Conservation (phyloP, 2,329 filamentous ascomycete species). For the Stenocarpella maydis region DNA sequence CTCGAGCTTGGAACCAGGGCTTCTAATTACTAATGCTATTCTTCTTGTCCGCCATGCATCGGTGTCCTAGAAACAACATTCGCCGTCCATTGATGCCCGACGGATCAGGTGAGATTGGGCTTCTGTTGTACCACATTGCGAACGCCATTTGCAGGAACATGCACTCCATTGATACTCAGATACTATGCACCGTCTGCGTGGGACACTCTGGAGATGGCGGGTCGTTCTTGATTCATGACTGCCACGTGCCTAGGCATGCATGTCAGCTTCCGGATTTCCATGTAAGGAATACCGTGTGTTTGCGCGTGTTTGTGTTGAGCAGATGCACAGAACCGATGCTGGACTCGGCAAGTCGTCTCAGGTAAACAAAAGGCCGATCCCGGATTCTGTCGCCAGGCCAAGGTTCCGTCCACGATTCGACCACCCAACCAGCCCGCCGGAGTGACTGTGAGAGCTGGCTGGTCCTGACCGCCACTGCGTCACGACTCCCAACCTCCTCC, state of each 20-base stretch:
- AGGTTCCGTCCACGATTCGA: not conserved
- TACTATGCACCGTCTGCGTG: not conserved
- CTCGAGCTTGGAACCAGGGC: not conserved
- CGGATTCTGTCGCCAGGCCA: too few relatives aligned
- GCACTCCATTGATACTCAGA: too few relatives aligned
- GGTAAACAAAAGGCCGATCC: too few relatives aligned
- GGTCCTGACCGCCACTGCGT: not conserved
- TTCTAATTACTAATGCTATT: not conserved
- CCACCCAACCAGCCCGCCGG: conserved; percentile 4
- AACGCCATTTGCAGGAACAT: not conserved
- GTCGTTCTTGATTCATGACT: not conserved
- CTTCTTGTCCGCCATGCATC: too few relatives aligned
- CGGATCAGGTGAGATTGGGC: not conserved
- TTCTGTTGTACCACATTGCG: not conserved
- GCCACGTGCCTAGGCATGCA: not conserved
- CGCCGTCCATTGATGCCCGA: not conserved
- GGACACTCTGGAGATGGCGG: too few relatives aligned
- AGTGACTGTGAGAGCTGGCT: not conserved
- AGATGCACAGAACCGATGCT: not conserved
- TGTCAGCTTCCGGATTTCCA: too few relatives aligned
- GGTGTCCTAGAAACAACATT: not conserved
- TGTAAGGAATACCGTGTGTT: not conserved
- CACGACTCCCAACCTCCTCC: conserved; percentile 16
- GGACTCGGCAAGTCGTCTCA: not conserved
- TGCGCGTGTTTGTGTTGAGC: not conserved